phyloP scores from a whole-genome alignment of 176 grass and related monocot species.

The Canna indica region DNA sequence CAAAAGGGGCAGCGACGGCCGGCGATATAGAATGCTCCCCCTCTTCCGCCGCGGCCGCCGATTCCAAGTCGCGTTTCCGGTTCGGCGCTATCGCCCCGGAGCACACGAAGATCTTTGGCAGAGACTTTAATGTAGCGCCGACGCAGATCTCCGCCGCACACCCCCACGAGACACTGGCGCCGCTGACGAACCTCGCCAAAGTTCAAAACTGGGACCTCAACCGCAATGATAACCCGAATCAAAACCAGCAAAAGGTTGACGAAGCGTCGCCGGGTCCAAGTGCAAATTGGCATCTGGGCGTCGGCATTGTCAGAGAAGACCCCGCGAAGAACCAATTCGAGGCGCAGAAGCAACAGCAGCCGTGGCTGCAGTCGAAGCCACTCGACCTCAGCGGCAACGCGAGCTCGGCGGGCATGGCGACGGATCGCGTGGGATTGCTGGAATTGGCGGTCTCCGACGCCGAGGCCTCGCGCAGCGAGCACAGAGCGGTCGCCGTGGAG shows the following conservation, averaged over 20 bases:
- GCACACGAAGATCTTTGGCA: constrained; percentile 42
- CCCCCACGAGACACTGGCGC: constrained; percentile 4
- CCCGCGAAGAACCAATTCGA: too few relatives aligned
- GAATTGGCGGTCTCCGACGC: constrained; percentile 17
- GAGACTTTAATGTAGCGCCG: constrained; percentile 20
- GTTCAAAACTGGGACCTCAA: background rate
- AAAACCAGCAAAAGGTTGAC: background rate
- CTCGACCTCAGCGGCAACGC: constrained; percentile 13
- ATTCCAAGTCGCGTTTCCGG: background rate
- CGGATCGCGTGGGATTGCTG: background rate
- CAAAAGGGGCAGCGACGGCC: background rate
- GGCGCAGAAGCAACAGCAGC: constrained; percentile 1
- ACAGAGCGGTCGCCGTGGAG: background rate
- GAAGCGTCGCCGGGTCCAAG: background rate
- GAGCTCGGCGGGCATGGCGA: background rate
- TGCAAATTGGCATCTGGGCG: background rate
- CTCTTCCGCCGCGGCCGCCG: background rate
- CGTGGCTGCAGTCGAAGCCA: background rate
- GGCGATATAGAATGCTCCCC: background rate
- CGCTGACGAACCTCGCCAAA: background rate
- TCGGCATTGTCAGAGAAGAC: background rate
- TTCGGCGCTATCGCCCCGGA: constrained; percentile 8
- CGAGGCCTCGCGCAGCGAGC: constrained; percentile 8
- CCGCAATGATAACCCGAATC: background rate
- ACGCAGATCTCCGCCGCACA: background rate